Evolutionary conservation across 768 basidiomycete species (phyloP).

Genomic region (Boletus vinaceobasis): DNA sequence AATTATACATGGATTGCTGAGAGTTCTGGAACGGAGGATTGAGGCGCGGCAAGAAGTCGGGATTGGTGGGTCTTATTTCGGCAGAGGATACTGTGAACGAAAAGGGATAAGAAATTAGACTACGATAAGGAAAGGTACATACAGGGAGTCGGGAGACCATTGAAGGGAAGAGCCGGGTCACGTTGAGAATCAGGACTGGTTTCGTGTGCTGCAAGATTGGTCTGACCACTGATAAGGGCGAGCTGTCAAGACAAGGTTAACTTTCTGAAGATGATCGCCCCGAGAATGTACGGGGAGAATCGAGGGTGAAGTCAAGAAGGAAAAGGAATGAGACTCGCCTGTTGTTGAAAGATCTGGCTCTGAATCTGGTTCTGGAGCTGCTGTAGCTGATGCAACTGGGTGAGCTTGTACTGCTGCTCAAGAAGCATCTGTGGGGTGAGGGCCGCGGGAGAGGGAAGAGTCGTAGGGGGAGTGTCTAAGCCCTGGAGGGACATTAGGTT

Average conservation of each 20-base stretch:
- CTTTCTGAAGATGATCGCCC: conserved; percentile 7
- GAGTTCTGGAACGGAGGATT: conserved; percentile 43
- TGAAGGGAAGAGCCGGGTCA: conserved; percentile 35
- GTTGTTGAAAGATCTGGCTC: conserved; percentile 86
- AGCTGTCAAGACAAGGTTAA: conserved; percentile 42
- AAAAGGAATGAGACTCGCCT: conserved; percentile 46
- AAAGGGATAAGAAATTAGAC: conserved; percentile 12
- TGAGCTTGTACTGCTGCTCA: conserved; percentile 76
- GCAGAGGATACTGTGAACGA: conserved; percentile 51
- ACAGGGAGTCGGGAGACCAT: conserved; percentile 71
- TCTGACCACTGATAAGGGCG: conserved; percentile 58
- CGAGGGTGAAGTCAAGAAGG: not conserved
- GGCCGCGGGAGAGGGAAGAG: conserved; percentile 18
- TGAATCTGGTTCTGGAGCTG: conserved; percentile 83
- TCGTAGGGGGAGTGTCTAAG: conserved; percentile 27
- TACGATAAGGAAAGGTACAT: conserved; percentile 24
- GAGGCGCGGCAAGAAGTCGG: conserved; percentile 63
- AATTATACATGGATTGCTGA: conserved; percentile 25
- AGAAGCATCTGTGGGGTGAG: conserved; percentile 50
- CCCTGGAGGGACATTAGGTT: conserved; percentile 52
- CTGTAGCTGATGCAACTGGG: conserved; percentile 73
- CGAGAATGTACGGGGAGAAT: not conserved
- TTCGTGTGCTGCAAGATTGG: conserved; percentile 34
- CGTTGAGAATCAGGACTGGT: conserved; percentile 35
- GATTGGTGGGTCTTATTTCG: conserved; percentile 59